Percentiles rank a stretch among this genome's conserved stretches.
phyloP scores from a whole-genome alignment of 2,329 filamentous ascomycete species.

The Pseudogymnoascus sp. region DNA sequence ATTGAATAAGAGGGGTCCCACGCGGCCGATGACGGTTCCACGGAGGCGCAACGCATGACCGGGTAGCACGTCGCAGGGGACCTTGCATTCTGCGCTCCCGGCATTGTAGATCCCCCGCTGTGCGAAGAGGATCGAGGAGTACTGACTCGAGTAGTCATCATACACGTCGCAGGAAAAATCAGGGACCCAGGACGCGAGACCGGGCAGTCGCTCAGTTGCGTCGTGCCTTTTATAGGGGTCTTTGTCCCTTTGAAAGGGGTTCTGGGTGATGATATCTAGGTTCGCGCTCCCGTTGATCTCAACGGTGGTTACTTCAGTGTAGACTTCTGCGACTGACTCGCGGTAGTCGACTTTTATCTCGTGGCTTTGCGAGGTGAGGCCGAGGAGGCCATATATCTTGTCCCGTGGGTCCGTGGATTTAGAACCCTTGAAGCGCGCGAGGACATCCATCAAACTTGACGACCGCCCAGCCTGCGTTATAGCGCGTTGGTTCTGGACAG shows the following conservation, averaged over 20 bases:
- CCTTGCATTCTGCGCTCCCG: not conserved
- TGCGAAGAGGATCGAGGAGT: not conserved
- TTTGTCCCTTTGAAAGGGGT: conserved; percentile 11
- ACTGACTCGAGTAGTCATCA: not conserved
- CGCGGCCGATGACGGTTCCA: not conserved
- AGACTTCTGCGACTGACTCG: conserved; percentile 6
- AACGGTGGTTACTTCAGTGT: conserved; percentile 49
- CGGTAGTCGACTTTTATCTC: conserved; percentile 16
- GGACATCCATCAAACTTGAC: conserved; percentile 14
- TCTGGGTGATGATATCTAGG: conserved; percentile 18
- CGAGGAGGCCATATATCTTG: conserved; percentile 15
- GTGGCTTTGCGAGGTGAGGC: conserved; percentile 12
- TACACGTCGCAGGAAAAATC: not conserved
- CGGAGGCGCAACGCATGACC: not conserved
- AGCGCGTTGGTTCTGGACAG: not conserved
- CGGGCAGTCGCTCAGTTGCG: not conserved
- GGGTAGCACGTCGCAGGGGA: not conserved
- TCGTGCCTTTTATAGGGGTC: conserved; percentile 10
- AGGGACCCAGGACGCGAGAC: conserved; percentile 7
- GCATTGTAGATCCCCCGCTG: conserved; percentile 6
- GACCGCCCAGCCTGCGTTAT: not conserved
- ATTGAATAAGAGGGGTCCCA: not conserved
- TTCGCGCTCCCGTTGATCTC: conserved; percentile 44
- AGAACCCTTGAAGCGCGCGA: conserved; percentile 13
- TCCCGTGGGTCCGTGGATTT: conserved; percentile 15